A percentile compares a stretch with the other conserved stretches of the same genome.
These are phyloP conservation scores for Myxozyma nipponensis DNA, from an alignment of 805 yeast genomes.

Conservation along the genomic window DNA sequence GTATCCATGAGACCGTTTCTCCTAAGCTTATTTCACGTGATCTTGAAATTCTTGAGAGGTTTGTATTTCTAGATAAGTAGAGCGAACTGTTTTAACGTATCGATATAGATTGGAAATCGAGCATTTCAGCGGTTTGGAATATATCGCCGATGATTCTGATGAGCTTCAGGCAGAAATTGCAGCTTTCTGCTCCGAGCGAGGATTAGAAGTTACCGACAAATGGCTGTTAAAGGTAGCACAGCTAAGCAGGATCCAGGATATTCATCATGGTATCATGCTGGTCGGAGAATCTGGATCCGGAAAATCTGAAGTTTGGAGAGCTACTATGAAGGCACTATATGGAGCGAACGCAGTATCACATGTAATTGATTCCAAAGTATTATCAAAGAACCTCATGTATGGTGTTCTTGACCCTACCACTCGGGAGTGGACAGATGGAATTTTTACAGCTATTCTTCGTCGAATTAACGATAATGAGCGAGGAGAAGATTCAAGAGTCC, in stretches of 20 bases:
- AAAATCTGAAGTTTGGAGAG: constrained; percentile 54
- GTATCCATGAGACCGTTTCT: constrained; percentile 57
- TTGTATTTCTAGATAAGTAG: neutral
- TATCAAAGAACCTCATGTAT: constrained; percentile 60
- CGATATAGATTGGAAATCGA: constrained; percentile 23
- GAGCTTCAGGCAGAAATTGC: constrained; percentile 31
- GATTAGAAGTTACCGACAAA: constrained; percentile 37
- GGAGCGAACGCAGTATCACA: constrained; percentile 41
- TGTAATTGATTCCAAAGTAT: constrained; percentile 70
- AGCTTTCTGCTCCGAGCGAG: constrained; percentile 35
- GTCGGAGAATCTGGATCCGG: constrained; percentile 78
- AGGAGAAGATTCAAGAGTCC: constrained; percentile 52
- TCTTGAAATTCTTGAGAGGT: constrained; percentile 39
- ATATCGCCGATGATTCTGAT: constrained; percentile 31
- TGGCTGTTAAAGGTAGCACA: constrained; percentile 61
- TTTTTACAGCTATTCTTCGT: constrained; percentile 66
- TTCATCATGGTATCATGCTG: constrained; percentile 75
- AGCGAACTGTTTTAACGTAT: neutral
- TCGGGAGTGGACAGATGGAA: constrained; percentile 89
- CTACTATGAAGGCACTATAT: constrained; percentile 47
- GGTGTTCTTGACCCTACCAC: constrained; percentile 74
- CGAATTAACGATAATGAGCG: constrained; percentile 50
- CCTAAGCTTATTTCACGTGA: constrained; percentile 67
- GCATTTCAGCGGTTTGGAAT: constrained; percentile 24
- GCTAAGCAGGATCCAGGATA: constrained; percentile 53